phyloP scores from a whole-genome alignment of 805 yeast genomes.

The Barnettozyma sucrosica region DNA sequence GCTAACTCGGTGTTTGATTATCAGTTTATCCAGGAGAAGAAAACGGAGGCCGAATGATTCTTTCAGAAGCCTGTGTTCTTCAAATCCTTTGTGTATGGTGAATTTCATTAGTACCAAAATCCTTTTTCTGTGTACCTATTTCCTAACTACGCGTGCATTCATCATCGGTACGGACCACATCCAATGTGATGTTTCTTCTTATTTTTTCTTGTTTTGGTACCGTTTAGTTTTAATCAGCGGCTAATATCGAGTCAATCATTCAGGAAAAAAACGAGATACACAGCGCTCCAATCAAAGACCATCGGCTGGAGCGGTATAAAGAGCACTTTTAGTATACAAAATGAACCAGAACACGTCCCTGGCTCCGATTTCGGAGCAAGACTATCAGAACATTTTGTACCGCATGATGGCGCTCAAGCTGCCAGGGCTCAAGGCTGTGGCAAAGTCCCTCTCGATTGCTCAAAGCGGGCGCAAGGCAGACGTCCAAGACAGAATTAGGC shows the following conservation, averaged over 20 bases:
- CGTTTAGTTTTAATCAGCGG: background rate
- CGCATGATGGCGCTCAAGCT: conserved; percentile 31
- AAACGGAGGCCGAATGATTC: background rate
- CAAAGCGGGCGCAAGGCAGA: conserved; percentile 57
- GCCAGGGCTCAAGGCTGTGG: conserved; percentile 46
- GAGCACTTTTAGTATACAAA: background rate
- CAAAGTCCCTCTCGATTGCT: conserved; percentile 44
- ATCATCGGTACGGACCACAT: background rate
- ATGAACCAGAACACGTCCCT: background rate
- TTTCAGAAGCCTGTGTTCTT: background rate
- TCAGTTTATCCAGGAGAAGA: conserved; percentile 29
- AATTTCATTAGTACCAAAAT: background rate
- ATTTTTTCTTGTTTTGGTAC: background rate
- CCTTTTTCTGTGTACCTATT: background rate
- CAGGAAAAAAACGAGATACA: background rate
- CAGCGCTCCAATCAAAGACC: background rate
- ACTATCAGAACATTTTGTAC: conserved; percentile 2
- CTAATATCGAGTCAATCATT: too few species aligned
- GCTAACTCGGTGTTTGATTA: conserved; percentile 40
- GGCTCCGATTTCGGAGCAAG: conserved; percentile 2
- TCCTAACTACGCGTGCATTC: background rate
- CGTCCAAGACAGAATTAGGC: conserved; percentile 47
- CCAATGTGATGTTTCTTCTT: too few species aligned
- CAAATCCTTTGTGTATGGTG: background rate
- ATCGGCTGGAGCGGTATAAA: background rate